phyloP scores from a whole-genome alignment of 1,139 yeast species.

The Chernovozyma sophiae-reginae region DNA sequence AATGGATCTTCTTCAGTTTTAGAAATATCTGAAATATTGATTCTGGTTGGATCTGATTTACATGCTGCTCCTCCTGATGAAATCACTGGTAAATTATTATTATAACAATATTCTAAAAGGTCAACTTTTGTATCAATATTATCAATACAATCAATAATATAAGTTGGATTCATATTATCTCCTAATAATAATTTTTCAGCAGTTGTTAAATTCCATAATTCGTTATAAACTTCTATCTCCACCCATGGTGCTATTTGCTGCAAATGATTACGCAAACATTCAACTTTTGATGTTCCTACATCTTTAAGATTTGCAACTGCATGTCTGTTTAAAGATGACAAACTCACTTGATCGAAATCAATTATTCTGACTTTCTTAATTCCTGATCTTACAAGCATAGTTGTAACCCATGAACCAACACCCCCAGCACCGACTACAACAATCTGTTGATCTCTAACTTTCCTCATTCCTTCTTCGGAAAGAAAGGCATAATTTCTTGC shows the following conservation, averaged over 20 bases:
- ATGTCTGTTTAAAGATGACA: conserved; percentile 88
- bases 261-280: conserved; percentile 64
- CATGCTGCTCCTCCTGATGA: conserved; percentile 98
- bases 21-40: conserved; percentile 42
- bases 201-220: conserved; percentile 66
- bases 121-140: conserved; percentile 95
- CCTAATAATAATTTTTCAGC: conserved; percentile 59
- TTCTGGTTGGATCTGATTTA: conserved; percentile 45
- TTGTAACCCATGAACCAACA: conserved; percentile 95
- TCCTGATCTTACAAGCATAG: conserved; percentile 90
- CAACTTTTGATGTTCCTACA: conserved; percentile 89
- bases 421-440: conserved; percentile 98
- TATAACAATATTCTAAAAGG: conserved; percentile 67
- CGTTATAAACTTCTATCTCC: conserved; percentile 69
- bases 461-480: conserved; percentile 78
- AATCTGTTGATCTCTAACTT: conserved; percentile 67
- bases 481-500: conserved; percentile 92
- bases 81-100: conserved; percentile 56
- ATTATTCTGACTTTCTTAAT: conserved; percentile 72
- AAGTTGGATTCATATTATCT: conserved; percentile 57
- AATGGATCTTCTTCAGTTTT: conserved; percentile 87
- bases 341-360: conserved; percentile 93
- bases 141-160: conserved; percentile 90
- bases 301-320: conserved; percentile 86
- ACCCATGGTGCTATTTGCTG: conserved; percentile 86